phyloP scores from a whole-genome alignment of 106 monocot genomes.

The Apostasia shenzhenica region DNA sequence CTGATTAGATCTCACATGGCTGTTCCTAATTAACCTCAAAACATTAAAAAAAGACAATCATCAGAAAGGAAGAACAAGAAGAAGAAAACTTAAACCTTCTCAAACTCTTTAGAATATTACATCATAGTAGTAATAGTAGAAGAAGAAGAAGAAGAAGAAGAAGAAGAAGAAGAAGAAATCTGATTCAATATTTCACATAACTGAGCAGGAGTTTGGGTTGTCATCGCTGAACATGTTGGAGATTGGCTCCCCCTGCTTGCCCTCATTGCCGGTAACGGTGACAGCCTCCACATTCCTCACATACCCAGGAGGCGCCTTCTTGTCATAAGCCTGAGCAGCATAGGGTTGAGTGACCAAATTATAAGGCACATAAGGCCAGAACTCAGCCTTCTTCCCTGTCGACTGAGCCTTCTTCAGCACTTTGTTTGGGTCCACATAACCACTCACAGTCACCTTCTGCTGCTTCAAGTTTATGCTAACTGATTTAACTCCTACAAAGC shows the following conservation, averaged over 20 bases:
- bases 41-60: background rate
- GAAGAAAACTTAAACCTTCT: background rate
- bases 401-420: constrained; percentile 37
- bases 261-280: background rate
- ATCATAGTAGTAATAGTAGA: background rate
- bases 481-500: constrained; percentile 26
- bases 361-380: constrained; percentile 46
- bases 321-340: constrained; percentile 24
- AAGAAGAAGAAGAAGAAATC: background rate
- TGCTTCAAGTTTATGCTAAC: constrained; percentile 37
- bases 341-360: constrained; percentile 25
- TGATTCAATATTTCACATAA: constrained; percentile 20
- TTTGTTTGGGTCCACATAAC: constrained; percentile 33
- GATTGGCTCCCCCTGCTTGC: constrained; percentile 22
- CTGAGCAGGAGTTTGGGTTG: constrained; percentile 45
- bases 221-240: constrained; percentile 45
- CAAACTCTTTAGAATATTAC: background rate
- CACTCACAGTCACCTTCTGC: constrained; percentile 33
- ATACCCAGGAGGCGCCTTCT: constrained; percentile 40
- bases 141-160: background rate
- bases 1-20: no score
- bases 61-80: background rate
- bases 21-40: background rate
- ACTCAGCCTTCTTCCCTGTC: constrained; percentile 39
- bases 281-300: constrained; percentile 34